Evolutionary conservation across 73 alveolate species (phyloP), one percentile per base, ranked within the genome.

Genomic region (Durusdinium trenchii): DNA sequence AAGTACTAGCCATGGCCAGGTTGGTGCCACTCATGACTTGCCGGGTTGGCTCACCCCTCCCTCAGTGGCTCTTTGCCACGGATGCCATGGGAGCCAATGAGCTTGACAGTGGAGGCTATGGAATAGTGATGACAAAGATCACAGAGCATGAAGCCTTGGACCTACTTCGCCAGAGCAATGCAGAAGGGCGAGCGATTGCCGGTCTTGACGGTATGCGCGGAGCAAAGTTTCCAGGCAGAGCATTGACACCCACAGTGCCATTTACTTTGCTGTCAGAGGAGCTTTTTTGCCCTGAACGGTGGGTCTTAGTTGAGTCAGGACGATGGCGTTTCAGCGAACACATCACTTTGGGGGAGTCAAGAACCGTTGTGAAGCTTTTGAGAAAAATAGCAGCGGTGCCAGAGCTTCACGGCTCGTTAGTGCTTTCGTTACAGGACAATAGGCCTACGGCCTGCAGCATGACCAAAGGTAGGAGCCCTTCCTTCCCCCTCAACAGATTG

Each of bases 291-390:
- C 32, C 45, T 7, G 0, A 2, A 9, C 32, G 95, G 0, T 86
- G 95, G 95, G 0, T 0, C 0, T 60, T n/a, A 23, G 51, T 86
- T 38, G 81, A 54, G 0, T 45, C 35, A 1, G 82, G 95, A 0
- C 20, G 95, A 6, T 86, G 95, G 95, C 43, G 42, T 0, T n/a
- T 9, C 18, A 82, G 61, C 5, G 95, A 86, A 46, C 95, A 86
- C 61, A 86, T 86, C 62, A 54, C 95, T 43, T 5, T 86, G 12
- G 95, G 95, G 0, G 95, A 86, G 30, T 60, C 95, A 43, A 52
- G 95, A 2, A 61, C 82, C 0, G 95, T 86, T 14, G 38, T 61
- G 14, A 86, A 57, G 47, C 30, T 60, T 42, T 6, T 86, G 47
- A 47, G 43, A 0, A 30, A 50, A 32, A 46, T 38, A 0, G 75